A percentile compares a stretch with the other conserved stretches of the same genome.
phyloP scores from a whole-genome alignment of 495 filamentous ascomycete species.

The Aspergillus affinis region DNA sequence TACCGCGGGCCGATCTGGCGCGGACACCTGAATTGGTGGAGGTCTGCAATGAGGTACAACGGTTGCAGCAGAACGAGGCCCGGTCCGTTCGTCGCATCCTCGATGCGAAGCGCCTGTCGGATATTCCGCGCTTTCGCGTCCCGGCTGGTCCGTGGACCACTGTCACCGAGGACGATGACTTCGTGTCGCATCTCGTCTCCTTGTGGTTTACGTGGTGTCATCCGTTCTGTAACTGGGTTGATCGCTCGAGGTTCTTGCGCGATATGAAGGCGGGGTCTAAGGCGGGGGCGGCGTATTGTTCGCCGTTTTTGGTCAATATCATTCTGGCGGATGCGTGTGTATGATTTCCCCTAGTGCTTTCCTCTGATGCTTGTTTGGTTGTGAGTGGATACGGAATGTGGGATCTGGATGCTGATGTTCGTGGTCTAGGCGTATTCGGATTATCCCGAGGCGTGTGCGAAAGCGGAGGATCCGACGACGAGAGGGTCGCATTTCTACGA shows the following conservation, averaged over 20 bases:
- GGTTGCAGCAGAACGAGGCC: conserved; percentile 14
- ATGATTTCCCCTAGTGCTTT: conserved; percentile 5
- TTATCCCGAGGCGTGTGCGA: conserved; percentile 21
- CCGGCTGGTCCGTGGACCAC: conserved; percentile 42
- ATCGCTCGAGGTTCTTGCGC: conserved; percentile 37
- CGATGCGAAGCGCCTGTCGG: conserved; percentile 22
- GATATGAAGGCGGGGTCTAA: conserved; percentile 32
- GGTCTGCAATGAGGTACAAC: conserved; percentile 16
- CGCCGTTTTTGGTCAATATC: conserved; percentile 45
- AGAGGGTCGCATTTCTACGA: conserved; percentile 27
- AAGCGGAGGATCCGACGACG: conserved; percentile 15
- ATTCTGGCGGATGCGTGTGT: conserved; percentile 40
- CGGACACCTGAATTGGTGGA: conserved; percentile 29
- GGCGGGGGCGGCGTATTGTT: conserved; percentile 31
- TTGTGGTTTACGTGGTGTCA: conserved; percentile 47
- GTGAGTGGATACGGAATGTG: not conserved
- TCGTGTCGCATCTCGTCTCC: conserved; percentile 45
- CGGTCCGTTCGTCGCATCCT: conserved; percentile 23
- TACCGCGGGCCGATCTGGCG: conserved; percentile 25
- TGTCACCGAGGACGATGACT: conserved; percentile 35
- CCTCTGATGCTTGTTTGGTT: not conserved
- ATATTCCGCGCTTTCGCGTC: conserved; percentile 28
- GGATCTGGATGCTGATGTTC: not conserved
- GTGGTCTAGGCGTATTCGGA: conserved; percentile 24
- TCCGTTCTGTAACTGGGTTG: conserved; percentile 39